Percentiles rank a stretch among this genome's conserved stretches.
These are phyloP conservation scores for Udeniomyces megalosporus DNA, from an alignment of 768 basidiomycete genomes.

Conservation along the genomic window DNA sequence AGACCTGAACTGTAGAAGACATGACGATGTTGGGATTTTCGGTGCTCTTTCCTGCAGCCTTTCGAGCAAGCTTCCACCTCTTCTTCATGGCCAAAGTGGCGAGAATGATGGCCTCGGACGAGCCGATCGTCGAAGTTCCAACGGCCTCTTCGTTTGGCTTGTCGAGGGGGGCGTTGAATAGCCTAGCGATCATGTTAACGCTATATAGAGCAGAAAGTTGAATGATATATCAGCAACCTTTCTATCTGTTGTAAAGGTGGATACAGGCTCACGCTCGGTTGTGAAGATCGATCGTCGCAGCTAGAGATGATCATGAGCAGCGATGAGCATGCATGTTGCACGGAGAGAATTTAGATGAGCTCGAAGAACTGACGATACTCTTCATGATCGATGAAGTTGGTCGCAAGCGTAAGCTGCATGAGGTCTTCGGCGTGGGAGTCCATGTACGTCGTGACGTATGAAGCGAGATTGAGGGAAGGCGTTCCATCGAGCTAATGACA, in stretches of 20 bases:
- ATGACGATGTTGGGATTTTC: constrained; percentile 25
- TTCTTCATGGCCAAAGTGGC: constrained; percentile 24
- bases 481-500: constrained; percentile 11
- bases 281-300: constrained; percentile 16
- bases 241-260: not conserved
- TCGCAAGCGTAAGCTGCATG: constrained; percentile 9
- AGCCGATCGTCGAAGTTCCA: constrained; percentile 18
- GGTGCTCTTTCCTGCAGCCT: constrained; percentile 19
- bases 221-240: not conserved
- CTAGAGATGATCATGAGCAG: too few relatives aligned
- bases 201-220: not conserved
- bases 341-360: too few relatives aligned
- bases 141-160: constrained; percentile 5
- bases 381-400: constrained; percentile 18
- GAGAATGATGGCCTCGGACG: constrained; percentile 27
- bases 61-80: constrained; percentile 21
- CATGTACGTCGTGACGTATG: constrained; percentile 21
- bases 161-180: constrained; percentile 19
- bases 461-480: constrained; percentile 18
- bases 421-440: constrained; percentile 17
- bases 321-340: too few relatives aligned
- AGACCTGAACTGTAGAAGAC: constrained; percentile 23
- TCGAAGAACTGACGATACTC: too few relatives aligned
- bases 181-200: constrained; percentile 16
- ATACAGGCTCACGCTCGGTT: constrained; percentile 9